Base-by-base conservation (phyloP, 1,284 basidiomycete genomes). In the Naganishia cerealis region DNA sequence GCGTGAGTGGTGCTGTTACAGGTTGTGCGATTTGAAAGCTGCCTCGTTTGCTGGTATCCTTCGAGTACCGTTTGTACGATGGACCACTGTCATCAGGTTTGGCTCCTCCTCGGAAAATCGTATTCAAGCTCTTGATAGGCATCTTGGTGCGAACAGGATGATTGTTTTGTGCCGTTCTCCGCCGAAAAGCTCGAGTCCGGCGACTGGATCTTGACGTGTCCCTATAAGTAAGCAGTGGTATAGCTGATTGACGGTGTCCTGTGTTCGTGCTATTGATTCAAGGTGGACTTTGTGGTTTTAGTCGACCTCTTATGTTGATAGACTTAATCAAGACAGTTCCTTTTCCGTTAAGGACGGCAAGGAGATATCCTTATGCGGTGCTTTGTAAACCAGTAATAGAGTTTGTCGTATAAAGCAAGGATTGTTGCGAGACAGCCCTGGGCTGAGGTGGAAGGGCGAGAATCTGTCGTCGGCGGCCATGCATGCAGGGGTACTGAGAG, bases 81-180 rank as follows among this genome's bases (percentile, higher is more conserved):
- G 38, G n/a, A 16, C 13, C 38, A 16, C 13, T 53, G 1, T 54
- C 61, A 21, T 63, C 50, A 16, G 53, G 12, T 39, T 63, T 63
- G n/a, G 15, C 53, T 21, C 39, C 38, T 3, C 61, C 50, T 18
- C 61, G 50, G 13, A 63, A 63, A 50, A 63, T 54, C 9, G 50
- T 54, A 24, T 63, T 63, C 21, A 63, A 40, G 7, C 50, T 54
- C 38, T 54, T 63, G 61, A 63, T 63, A 33, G 61, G 50, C 61
- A 63, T 63, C 18, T 54, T 54, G 61, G 18, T 5, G 33, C 6
- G 8, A 13, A 24, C 46, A 24, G 46, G n/a, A 24, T 1, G 24
- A 7, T 50, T 21, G 46, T 21, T 24, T 21, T 50, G 46, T 10
- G 46, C n/a, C 29, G 29, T 33, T 33, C 29, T 33, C 29, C n/a